Conservation (phyloP, 495 filamentous ascomycete species). For the Hypoxylon subgilvum region DNA sequence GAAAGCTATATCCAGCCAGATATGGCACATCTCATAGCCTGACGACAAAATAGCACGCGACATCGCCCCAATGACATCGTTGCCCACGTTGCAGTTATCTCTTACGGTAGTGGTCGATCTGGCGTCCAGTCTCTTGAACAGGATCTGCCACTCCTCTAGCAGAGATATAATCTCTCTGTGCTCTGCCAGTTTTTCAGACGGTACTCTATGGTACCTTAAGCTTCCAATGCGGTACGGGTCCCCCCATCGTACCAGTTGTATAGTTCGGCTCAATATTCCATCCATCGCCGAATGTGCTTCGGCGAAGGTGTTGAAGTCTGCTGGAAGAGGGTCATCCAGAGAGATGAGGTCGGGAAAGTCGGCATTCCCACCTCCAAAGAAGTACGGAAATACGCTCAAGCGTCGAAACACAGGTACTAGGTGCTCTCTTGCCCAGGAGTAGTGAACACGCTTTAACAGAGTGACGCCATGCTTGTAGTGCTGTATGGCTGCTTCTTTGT, state of each 20-base stretch:
- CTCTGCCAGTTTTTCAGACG: constrained; percentile 12
- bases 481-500: constrained; percentile 48
- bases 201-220: constrained; percentile 6
- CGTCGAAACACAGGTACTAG: constrained; percentile 34
- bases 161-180: constrained; percentile 5
- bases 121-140: constrained; percentile 31
- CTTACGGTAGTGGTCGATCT: no score
- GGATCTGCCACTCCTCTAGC: constrained; percentile 33
- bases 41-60: background rate
- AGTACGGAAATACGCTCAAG: constrained; percentile 35
- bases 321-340: constrained; percentile 2
- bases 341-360: constrained; percentile 36
- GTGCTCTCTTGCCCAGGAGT: constrained; percentile 32
- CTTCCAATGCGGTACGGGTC: constrained; percentile 36
- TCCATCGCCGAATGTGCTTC: constrained; percentile 35
- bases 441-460: constrained; percentile 38
- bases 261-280: constrained; percentile 28
- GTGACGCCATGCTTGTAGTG: constrained; percentile 49
- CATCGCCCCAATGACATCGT: no score
- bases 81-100: no score
- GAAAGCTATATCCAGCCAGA: constrained; percentile 37
- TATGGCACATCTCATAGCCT: constrained; percentile 34
- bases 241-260: constrained; percentile 36
- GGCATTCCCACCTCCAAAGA: constrained; percentile 29
- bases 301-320: constrained; percentile 1